phyloP scores from a whole-genome alignment of 1,284 basidiomycete species.

The Cutaneotrichosporon daszewskae region DNA sequence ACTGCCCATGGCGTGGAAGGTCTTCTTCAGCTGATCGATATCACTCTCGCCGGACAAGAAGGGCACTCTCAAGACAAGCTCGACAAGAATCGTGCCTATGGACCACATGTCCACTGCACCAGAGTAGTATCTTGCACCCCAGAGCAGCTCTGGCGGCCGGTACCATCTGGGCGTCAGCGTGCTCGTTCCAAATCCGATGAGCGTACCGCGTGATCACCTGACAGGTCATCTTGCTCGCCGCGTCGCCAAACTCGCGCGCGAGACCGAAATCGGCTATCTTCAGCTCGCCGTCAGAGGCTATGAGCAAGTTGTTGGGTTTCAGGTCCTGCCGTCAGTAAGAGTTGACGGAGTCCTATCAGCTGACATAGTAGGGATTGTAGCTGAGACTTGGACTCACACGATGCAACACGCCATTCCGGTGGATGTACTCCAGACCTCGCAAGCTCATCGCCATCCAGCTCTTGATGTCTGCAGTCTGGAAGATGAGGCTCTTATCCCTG shows the following conservation, averaged over 20 bases:
- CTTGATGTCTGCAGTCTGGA: slow-evolving; percentile 93
- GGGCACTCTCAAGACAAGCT: slow-evolving; percentile 70
- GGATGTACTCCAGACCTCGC: slow-evolving; percentile 93
- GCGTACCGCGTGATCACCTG: slow-evolving; percentile 90
- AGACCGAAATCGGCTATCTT: slow-evolving; percentile 99
- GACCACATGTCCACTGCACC: slow-evolving; percentile 99
- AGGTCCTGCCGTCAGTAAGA: slow-evolving; percentile 62
- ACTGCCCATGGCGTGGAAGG: slow-evolving; percentile 88
- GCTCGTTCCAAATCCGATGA: no score
- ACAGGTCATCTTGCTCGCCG: slow-evolving; percentile 91
- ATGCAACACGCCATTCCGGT: slow-evolving; percentile 88
- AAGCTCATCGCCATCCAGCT: slow-evolving; percentile 99
- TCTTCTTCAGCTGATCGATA: slow-evolving; percentile 92
- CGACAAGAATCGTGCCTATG: slow-evolving; percentile 98
- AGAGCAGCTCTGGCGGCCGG: slow-evolving; percentile 90
- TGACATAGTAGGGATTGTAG: neutral
- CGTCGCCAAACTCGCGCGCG: slow-evolving; percentile 75
- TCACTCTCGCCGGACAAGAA: slow-evolving; percentile 94
- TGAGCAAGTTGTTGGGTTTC: slow-evolving; percentile 97
- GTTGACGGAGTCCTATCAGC: no score
- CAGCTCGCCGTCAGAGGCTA: slow-evolving; percentile 81
- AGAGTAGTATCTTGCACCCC: slow-evolving; percentile 93
- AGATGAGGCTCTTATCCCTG: slow-evolving; percentile 84
- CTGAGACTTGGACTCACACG: slow-evolving; percentile 58
- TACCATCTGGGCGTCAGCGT: slow-evolving; percentile 71